Evolutionary conservation across 768 basidiomycete species (phyloP).

Genomic region (Suillus americanus): DNA sequence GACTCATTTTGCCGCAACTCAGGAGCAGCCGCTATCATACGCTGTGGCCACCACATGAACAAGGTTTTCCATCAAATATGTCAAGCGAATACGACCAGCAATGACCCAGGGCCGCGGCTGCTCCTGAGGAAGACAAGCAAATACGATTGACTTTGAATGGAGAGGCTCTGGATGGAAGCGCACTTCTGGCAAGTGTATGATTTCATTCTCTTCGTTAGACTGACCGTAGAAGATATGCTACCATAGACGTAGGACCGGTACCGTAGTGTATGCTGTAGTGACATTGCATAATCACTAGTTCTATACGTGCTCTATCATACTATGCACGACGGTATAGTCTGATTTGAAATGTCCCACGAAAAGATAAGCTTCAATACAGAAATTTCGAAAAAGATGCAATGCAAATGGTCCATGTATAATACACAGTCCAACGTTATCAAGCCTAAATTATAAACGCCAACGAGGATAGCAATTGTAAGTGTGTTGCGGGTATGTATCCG

Average conservation of each 20-base stretch:
- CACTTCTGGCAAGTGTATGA: neutral
- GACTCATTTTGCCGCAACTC: too few relatives aligned
- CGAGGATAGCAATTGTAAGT: neutral
- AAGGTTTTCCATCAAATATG: too few relatives aligned
- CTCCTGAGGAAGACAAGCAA: neutral
- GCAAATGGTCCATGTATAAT: neutral
- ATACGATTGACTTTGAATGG: neutral
- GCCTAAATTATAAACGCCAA: conserved; percentile 1
- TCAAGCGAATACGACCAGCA: too few relatives aligned
- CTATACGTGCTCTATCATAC: neutral
- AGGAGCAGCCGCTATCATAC: too few relatives aligned
- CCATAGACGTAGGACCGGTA: neutral
- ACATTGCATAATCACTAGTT: neutral
- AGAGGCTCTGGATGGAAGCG: neutral
- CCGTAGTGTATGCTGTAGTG: neutral
- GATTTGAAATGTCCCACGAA: neutral
- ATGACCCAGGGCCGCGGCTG: neutral
- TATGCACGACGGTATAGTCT: neutral
- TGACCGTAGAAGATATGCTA: neutral
- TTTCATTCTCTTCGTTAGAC: neutral
- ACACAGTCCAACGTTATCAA: neutral
- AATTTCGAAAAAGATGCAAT: conserved; percentile 34
- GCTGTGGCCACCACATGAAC: too few relatives aligned
- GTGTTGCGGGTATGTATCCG: neutral
- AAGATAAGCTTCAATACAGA: conserved; percentile 22